A percentile compares a stretch with the other conserved stretches of the same genome.
Evolutionary conservation across 2,329 filamentous ascomycete genomes (phyloP).

Genomic region (Plectosphaerella cucumerina): DNA sequence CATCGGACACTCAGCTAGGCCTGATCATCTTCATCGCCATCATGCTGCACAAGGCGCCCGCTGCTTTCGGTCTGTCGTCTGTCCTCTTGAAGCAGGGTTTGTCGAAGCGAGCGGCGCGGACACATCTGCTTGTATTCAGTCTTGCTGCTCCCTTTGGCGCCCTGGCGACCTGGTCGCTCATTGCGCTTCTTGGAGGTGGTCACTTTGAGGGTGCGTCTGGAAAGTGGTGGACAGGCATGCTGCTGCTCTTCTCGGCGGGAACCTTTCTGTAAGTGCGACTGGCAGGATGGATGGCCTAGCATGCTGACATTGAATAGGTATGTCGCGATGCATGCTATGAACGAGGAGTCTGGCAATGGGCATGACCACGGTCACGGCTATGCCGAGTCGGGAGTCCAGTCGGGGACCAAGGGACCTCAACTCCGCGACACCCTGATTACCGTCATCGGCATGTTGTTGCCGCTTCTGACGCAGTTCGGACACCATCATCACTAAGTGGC

Average conservation of each 20-base stretch:
- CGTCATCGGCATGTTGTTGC: slow-evolving; percentile 72
- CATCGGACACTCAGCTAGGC: slow-evolving; percentile 68
- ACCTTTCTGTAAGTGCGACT: slow-evolving; percentile 75
- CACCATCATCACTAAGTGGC: slow-evolving; percentile 56
- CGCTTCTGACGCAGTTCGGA: slow-evolving; percentile 72
- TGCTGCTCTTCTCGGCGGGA: slow-evolving; percentile 90
- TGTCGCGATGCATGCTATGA: slow-evolving; percentile 98
- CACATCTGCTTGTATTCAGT: slow-evolving; percentile 87
- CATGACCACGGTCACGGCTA: slow-evolving; percentile 57
- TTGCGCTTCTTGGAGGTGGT: slow-evolving; percentile 67
- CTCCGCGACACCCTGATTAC: slow-evolving; percentile 68
- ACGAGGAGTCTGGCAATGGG: slow-evolving; percentile 59
- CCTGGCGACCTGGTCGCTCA: slow-evolving; percentile 74
- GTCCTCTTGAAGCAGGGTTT: slow-evolving; percentile 87
- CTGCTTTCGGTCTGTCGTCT: slow-evolving; percentile 90
- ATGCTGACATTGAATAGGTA: slow-evolving; percentile 52
- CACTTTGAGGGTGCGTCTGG: slow-evolving; percentile 55
- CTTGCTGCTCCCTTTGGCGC: slow-evolving; percentile 86
- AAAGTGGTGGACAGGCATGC: slow-evolving; percentile 86
- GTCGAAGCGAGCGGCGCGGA: slow-evolving; percentile 77
- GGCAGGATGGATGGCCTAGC: neutral
- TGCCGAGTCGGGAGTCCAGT: slow-evolving; percentile 37
- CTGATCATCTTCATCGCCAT: slow-evolving; percentile 94
- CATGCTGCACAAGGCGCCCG: slow-evolving; percentile 95
- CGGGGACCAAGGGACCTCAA: slow-evolving; percentile 45